Conservation (phyloP, 2,329 filamentous ascomycete genomes). For the Helminthosporium solani region DNA sequence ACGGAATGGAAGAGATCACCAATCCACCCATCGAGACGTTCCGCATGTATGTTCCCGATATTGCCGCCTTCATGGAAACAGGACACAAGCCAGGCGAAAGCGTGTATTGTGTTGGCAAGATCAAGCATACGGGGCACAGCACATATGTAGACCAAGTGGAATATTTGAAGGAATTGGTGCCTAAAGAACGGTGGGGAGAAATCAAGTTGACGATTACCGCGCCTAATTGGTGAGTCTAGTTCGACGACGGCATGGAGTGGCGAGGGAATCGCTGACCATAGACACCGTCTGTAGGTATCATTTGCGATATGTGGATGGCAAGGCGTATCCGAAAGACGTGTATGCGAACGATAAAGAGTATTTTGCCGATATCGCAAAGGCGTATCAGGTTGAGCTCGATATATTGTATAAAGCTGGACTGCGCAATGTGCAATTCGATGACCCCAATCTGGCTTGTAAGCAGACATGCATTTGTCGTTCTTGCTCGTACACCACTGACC, state of each 20-base stretch:
- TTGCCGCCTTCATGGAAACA: conserved; percentile 60
- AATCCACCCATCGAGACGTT: conserved; percentile 54
- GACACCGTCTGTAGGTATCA: conserved; percentile 1
- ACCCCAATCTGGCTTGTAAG: conserved; percentile 46
- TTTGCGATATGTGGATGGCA: conserved; percentile 51
- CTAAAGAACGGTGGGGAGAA: conserved; percentile 60
- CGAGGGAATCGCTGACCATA: neutral
- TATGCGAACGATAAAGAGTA: conserved; percentile 47
- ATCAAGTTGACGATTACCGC: conserved; percentile 67
- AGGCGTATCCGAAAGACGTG: conserved; percentile 44
- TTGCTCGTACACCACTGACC: no score
- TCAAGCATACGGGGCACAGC: conserved; percentile 54
- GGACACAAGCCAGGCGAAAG: conserved; percentile 56
- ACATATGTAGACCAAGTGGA: conserved; percentile 59
- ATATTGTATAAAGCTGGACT: conserved; percentile 48
- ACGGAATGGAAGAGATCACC: conserved; percentile 53
- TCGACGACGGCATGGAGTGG: neutral
- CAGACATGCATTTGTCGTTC: no score
- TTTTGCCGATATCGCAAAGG: conserved; percentile 46
- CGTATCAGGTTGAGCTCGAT: conserved; percentile 46
- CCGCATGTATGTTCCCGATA: conserved; percentile 58
- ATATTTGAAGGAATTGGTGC: conserved; percentile 57
- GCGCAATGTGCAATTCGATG: conserved; percentile 47
- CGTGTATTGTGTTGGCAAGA: conserved; percentile 58
- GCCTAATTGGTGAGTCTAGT: conserved; percentile 34